Conservation (phyloP, 306 rosid species). For the Phaseolus lunatus region DNA sequence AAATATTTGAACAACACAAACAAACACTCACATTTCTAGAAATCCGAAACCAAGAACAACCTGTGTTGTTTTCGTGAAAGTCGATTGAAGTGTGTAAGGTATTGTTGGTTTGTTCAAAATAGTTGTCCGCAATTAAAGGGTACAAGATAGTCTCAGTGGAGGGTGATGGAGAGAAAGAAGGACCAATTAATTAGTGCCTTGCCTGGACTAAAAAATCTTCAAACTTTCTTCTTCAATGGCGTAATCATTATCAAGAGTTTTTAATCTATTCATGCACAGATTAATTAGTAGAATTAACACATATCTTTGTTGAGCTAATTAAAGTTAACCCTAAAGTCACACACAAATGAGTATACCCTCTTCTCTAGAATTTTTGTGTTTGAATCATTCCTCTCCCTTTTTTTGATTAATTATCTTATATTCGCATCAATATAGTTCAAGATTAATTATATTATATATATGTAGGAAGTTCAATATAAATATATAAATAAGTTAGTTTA, state of each 20-base stretch:
- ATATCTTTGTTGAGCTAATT: slow-evolving; percentile 12
- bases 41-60: slow-evolving; percentile 11
- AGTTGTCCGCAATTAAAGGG: slow-evolving; percentile 51
- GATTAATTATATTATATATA: too few relatives aligned
- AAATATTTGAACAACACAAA: slow-evolving; percentile 12
- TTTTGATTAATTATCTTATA: too few relatives aligned
- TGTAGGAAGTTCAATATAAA: too few relatives aligned
- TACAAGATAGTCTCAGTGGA: slow-evolving; percentile 22
- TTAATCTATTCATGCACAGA: slow-evolving; percentile 21
- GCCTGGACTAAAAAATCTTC: slow-evolving; percentile 29
- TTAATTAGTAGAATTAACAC: not conserved
- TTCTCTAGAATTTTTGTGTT: not conserved
- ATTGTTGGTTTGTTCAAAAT: slow-evolving; percentile 8
- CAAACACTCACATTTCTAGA: not conserved
- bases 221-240: slow-evolving; percentile 15
- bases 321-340: slow-evolving; percentile 33
- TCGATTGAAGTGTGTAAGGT: not conserved
- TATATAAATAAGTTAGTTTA: too few relatives aligned
- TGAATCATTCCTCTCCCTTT: slow-evolving; percentile 5
- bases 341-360: not conserved
- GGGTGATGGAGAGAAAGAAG: slow-evolving; percentile 18
- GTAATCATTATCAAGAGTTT: slow-evolving; percentile 41
- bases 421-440: too few relatives aligned
- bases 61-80: not conserved
- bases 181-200: slow-evolving; percentile 34